Evolutionary conservation across 192 early-diverging fungal genomes (phyloP), one percentile per base, ranked within the genome.

Genomic region (Lobulomyces angularis): DNA sequence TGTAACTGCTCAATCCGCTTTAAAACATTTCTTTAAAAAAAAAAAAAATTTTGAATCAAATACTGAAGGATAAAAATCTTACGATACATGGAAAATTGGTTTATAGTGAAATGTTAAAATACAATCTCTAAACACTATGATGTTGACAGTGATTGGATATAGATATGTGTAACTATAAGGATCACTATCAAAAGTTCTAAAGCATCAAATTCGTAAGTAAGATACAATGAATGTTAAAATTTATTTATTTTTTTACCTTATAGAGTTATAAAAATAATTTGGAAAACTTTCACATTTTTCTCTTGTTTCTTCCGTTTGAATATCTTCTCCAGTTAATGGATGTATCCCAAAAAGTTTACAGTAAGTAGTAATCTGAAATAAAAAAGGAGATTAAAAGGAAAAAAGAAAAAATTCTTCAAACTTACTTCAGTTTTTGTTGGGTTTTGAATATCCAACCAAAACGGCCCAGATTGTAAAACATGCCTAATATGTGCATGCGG

Each of bases 231-330:
- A 76, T 0, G 22, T 50, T 20, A 31, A 18, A 24, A 53, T 64
- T 37, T 51, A 60, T n/a, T 58, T 38, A 23, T 64, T 48, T 18
- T 51, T 30, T 37, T 70, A 74, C 25, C 86, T 67, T 51, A 92
- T 90, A 46, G 82, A 81, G 17, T 94, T 77, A 65, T 96, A 96
- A 46, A 83, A 86, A 58, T 98, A 98, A 41, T 85, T 77, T 37
- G 64, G 65, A 58, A 89, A 96, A 23, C 81, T 64, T 58, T 98
- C 92, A 41, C 88, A 88, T 49, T 95, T 96, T 62, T 98, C 95
- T 11, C 92, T 69, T n/a, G 77, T 74, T 42, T 88, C 83, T 24
- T 86, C 77, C 14, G 75, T 82, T 26, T 68, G 53, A 37, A 98
- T 94, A 49, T 98, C 95, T 65, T 98, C 88, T 14, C 67, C 69